Evolutionary conservation across 441 rosid species (phyloP).

Genomic region (Bocquillonia castaneifolia): DNA sequence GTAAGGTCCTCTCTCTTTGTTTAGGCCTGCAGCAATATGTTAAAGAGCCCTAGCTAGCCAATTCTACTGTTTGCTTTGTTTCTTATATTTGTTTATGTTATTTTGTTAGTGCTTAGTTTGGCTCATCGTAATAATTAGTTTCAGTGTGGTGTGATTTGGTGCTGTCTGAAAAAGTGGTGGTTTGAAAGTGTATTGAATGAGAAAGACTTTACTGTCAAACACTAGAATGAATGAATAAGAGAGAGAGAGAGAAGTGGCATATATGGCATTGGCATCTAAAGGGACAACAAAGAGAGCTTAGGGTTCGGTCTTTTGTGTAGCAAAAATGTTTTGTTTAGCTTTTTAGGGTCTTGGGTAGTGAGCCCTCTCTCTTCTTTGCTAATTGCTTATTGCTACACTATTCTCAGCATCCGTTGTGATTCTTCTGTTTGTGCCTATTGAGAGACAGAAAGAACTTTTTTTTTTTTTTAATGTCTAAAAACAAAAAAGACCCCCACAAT

Average conservation of each 20-base stretch:
- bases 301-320: conserved; percentile 24
- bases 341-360: conserved; percentile 30
- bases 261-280: no score
- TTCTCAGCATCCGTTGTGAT: conserved; percentile 11
- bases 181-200: conserved; percentile 45
- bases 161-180: conserved; percentile 57
- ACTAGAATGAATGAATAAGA: conserved; percentile 26
- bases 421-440: conserved; percentile 11
- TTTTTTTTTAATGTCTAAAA: neutral
- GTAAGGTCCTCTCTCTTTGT: conserved; percentile 12
- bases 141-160: conserved; percentile 48
- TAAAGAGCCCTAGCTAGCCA: conserved; percentile 8
- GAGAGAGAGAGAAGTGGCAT: conserved; percentile 4
- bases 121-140: conserved; percentile 40
- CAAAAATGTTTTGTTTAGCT: conserved; percentile 18
- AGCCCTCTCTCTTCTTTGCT: conserved; percentile 30
- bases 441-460: conserved; percentile 4
- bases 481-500: neutral
- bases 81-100: neutral
- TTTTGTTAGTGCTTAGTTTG: conserved; percentile 16
- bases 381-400: conserved; percentile 23
- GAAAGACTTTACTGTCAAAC: conserved; percentile 33
- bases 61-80: neutral
- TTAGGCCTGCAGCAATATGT: conserved; percentile 28
- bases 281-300: conserved; percentile 17